Conservation (phyloP, 495 filamentous ascomycete species). For the Penicillium macrosclerotiorum region DNA sequence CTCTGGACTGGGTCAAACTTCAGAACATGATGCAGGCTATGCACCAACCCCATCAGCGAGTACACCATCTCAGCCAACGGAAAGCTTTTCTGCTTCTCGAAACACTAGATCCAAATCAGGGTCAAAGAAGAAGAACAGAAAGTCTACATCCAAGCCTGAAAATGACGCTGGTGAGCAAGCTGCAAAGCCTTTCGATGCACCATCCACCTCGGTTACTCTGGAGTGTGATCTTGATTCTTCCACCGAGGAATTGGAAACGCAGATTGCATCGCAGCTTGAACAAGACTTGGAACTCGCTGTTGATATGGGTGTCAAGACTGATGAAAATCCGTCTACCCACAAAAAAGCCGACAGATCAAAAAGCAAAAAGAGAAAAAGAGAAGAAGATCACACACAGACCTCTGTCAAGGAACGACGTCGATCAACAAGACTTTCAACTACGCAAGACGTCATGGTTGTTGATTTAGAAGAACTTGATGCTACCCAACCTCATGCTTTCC, state of each 20-base stretch:
- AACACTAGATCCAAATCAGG: slow-evolving; percentile 7
- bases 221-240: slow-evolving; percentile 28
- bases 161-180: slow-evolving; percentile 1
- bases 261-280: slow-evolving; percentile 45
- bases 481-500: slow-evolving; percentile 19
- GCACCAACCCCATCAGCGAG: background rate
- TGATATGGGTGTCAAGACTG: slow-evolving; percentile 18
- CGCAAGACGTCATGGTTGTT: slow-evolving; percentile 4
- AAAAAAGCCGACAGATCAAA: slow-evolving; percentile 1
- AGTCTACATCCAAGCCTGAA: background rate
- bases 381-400: slow-evolving; percentile 16
- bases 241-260: slow-evolving; percentile 43
- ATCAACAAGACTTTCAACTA: slow-evolving; percentile 29
- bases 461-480: slow-evolving; percentile 16
- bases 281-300: slow-evolving; percentile 41
- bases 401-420: slow-evolving; percentile 27
- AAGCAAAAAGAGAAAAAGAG: slow-evolving; percentile 42
- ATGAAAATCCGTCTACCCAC: background rate
- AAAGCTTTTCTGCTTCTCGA: background rate
- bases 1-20: slow-evolving; percentile 24
- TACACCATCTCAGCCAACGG: slow-evolving; percentile 5
- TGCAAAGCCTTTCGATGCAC: background rate
- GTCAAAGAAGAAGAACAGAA: slow-evolving; percentile 7
- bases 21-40: slow-evolving; percentile 1
- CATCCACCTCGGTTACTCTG: background rate